Conservation (phyloP, 140 eudicot genomes). For the Ambrosia hybrid region DNA sequence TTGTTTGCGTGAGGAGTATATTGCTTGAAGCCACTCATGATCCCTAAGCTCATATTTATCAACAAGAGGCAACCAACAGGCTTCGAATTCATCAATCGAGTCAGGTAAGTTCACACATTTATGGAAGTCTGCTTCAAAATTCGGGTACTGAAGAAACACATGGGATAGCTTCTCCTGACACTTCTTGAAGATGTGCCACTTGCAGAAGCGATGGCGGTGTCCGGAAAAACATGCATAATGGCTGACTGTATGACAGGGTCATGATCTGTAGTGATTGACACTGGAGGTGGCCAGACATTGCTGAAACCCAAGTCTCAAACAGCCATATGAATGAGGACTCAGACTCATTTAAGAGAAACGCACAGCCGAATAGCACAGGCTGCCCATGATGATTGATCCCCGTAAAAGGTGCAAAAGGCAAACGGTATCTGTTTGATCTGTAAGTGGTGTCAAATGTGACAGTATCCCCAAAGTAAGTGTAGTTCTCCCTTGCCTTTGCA, state of each 20-base stretch:
- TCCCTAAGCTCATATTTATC: slow-evolving; percentile 63
- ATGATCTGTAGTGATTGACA: slow-evolving; percentile 79
- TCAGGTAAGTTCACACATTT: slow-evolving; percentile 74
- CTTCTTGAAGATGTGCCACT: slow-evolving; percentile 81
- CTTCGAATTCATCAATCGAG: slow-evolving; percentile 66
- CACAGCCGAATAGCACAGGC: slow-evolving; percentile 82
- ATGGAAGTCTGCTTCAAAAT: slow-evolving; percentile 73
- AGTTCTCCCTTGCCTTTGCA: slow-evolving; percentile 58
- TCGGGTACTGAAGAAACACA: slow-evolving; percentile 56
- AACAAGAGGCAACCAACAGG: slow-evolving; percentile 71
- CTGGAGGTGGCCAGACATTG: slow-evolving; percentile 57
- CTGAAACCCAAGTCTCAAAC: slow-evolving; percentile 58
- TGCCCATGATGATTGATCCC: slow-evolving; percentile 86
- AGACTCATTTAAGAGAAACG: slow-evolving; percentile 64
- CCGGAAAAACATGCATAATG: slow-evolving; percentile 70
- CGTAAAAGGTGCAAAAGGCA: slow-evolving; percentile 80
- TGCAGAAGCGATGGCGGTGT: slow-evolving; percentile 83
- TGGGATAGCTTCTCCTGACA: slow-evolving; percentile 77
- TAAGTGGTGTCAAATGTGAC: slow-evolving; percentile 81
- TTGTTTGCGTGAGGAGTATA: slow-evolving; percentile 64
- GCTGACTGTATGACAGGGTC: slow-evolving; percentile 67
- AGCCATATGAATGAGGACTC: slow-evolving; percentile 70
- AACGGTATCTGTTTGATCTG: slow-evolving; percentile 73
- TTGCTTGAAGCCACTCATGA: slow-evolving; percentile 66
- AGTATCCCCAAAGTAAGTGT: slow-evolving; percentile 72